phyloP scores from a whole-genome alignment of 345 rosid genomes.

The Citrus sinensis region DVS_A1.0 CM039169.1:32754501-32755000 shows the following conservation, averaged over 20 bases:
- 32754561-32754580: neutral
- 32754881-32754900: neutral
- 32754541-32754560: neutral
- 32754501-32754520: neutral
- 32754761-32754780: neutral
- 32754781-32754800: neutral
- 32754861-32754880: no score
- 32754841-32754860: neutral
- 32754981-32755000: constrained; percentile 24
- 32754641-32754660: constrained; percentile 20
- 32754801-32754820: neutral
- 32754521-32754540: neutral
- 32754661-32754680: constrained; percentile 8
- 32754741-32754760: neutral
- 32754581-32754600: neutral
- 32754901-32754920: neutral
- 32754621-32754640: constrained; percentile 19
- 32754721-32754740: constrained; percentile 13
- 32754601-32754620: constrained; percentile 14
- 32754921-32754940: neutral
- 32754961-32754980: constrained; percentile 5
- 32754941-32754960: neutral
- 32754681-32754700: constrained; percentile 8
- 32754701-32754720: constrained; percentile 16
- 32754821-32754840: neutral